Evolutionary conservation across 352 stramenopile species (phyloP), one percentile per base, ranked within the genome.

Genomic region (Pythium phragmitis): DNA sequence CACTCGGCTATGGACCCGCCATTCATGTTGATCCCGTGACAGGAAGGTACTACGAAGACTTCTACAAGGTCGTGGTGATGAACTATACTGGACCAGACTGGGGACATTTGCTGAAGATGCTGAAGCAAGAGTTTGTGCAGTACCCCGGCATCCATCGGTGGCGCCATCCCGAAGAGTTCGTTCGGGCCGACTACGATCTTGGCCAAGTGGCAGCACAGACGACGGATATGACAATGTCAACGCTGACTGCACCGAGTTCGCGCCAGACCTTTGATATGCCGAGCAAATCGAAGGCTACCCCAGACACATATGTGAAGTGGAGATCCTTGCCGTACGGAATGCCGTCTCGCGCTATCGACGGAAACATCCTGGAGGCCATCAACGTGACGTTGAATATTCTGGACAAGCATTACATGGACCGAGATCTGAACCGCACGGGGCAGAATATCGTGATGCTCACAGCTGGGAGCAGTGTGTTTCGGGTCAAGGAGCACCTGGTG

Each of bases 341-440:
- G 6, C 96, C 96, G 14, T 96, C 92, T 13, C 88, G 85, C 39
- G 96, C 97, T 58, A 85, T 87, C 30, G 88, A 99, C 65, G 97
- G 97, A 0, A 99, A 99, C 73, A 82, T 99, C 45, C 73, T 99
- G 1, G 97, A 99, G 80, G 96, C 97, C 5, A 98, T 99, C 73
- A 99, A 99, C 65, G 90, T 99, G 11, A 98, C 94, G 21, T 81
- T 99, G 13, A 99, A 99, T 73, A 85, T 99, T 19, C 69, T 99
- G 23, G 94, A 99, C 70, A 98, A 98, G 64, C 97, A 99, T 76
- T 99, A 98, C 74, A 97, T 99, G 77, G 97, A 99, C 66, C 82
- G 97, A 30, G 96, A 99, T 73, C 69, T 99, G 33, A 90, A 91
- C 61, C 80, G 90, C 16, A 99, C 96, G 7, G 97, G 97, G 3